phyloP scores from a whole-genome alignment of 2,329 filamentous ascomycete genomes.

The Sporothrix mexicana region DNA sequence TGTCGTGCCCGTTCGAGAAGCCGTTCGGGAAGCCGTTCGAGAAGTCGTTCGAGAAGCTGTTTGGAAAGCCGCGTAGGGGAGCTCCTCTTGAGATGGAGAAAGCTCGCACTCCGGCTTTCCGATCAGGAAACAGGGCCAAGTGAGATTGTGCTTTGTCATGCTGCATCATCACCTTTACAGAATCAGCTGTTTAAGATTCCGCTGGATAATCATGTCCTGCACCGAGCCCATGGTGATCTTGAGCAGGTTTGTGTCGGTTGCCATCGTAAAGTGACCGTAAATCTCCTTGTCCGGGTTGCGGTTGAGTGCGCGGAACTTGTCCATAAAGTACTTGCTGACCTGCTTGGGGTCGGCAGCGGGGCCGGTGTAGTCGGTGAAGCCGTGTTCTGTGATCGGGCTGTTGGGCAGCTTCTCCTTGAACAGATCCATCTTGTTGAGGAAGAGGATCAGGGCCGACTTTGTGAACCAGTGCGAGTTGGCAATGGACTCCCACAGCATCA shows the following conservation, averaged over 20 bases:
- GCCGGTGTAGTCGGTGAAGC: conserved; percentile 79
- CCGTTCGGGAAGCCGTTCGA: background rate
- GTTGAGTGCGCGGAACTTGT: conserved; percentile 79
- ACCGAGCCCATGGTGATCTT: conserved; percentile 88
- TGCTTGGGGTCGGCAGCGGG: conserved; percentile 73
- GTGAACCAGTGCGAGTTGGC: conserved; percentile 88
- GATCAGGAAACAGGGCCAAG: background rate
- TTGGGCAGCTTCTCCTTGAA: conserved; percentile 77
- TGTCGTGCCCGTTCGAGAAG: conserved; percentile 11
- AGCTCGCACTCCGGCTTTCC: background rate
- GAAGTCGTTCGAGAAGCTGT: too few species aligned
- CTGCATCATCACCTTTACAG: conserved; percentile 54
- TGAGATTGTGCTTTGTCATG: background rate
- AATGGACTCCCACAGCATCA: conserved; percentile 86
- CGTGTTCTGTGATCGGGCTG: conserved; percentile 74
- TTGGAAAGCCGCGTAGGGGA: too few species aligned
- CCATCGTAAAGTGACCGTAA: conserved; percentile 67
- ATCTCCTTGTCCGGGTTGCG: conserved; percentile 69
- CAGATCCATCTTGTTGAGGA: conserved; percentile 87
- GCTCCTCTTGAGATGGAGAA: background rate
- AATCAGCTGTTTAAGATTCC: conserved; percentile 80
- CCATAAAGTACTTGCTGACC: conserved; percentile 79
- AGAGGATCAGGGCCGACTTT: conserved; percentile 80
- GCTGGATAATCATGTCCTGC: conserved; percentile 86
- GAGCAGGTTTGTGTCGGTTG: conserved; percentile 72